Evolutionary conservation across 2,329 filamentous ascomycete species (phyloP).

Genomic region (Bretziella fagacearum): DNA sequence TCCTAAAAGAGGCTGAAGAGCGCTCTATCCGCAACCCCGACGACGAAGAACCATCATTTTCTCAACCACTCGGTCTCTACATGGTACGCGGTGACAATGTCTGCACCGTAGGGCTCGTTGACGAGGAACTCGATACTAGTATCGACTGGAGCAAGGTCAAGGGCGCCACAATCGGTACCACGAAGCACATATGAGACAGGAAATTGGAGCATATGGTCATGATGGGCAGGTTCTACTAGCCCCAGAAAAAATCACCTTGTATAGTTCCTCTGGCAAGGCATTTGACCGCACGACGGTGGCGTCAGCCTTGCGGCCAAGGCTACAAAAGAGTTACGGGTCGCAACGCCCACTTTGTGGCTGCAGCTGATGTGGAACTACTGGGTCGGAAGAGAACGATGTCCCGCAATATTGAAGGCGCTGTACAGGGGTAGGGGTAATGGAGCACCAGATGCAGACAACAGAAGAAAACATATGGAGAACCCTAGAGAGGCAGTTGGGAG

Average conservation of each 20-base stretch:
- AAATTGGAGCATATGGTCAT: not conserved
- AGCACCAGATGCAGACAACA: no score
- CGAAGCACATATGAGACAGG: conserved; percentile 44
- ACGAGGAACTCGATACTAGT: conserved; percentile 72
- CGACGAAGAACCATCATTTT: conserved; percentile 62
- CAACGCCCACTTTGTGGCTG: not conserved
- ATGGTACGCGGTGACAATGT: conserved; percentile 91
- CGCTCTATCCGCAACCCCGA: conserved; percentile 77
- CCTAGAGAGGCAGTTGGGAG: no score
- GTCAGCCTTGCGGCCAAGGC: not conserved
- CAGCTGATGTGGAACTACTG: not conserved
- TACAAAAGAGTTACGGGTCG: not conserved
- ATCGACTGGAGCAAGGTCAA: conserved; percentile 90
- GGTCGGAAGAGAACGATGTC: not conserved
- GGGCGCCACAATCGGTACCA: conserved; percentile 65
- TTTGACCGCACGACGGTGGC: no score
- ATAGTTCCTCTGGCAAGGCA: no score
- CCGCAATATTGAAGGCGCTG: no score
- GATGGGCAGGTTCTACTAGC: not conserved
- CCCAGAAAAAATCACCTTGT: no score
- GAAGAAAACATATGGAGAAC: no score
- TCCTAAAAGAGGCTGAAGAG: conserved; percentile 68
- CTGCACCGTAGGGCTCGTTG: conserved; percentile 72
- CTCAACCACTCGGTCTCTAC: conserved; percentile 75
- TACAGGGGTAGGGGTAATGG: no score